Conservation (phyloP, 257 asterid genomes). For the Plantago ovata region DNA sequence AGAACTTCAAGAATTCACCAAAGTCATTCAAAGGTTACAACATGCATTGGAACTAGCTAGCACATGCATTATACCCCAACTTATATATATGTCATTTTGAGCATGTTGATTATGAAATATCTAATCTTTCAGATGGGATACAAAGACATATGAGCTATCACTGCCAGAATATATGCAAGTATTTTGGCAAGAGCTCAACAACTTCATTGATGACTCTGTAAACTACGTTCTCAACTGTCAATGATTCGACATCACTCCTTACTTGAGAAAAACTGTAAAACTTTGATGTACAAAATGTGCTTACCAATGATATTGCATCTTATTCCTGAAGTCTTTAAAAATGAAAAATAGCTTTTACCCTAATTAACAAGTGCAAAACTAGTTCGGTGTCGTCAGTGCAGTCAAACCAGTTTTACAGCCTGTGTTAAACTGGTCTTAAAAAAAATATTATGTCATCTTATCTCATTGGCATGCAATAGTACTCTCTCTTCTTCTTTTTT, state of each 20-base stretch:
- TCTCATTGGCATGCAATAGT: too few species aligned
- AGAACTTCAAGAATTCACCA: constrained; percentile 32
- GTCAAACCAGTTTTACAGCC: too few species aligned
- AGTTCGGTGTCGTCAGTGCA: too few species aligned
- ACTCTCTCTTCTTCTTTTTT: too few species aligned
- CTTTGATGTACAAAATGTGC: neutral
- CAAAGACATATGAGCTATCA: constrained; percentile 10
- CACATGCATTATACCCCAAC: too few species aligned
- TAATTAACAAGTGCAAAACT: neutral
- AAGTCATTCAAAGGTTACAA: constrained; percentile 31
- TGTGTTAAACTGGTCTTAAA: too few species aligned
- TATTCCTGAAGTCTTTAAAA: too few species aligned
- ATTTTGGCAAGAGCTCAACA: constrained; percentile 31
- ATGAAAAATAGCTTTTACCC: too few species aligned
- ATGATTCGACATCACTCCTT: constrained; percentile 12
- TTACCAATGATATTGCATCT: neutral
- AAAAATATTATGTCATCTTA: too few species aligned
- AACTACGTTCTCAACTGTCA: constrained; percentile 31
- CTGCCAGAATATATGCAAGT: constrained; percentile 39
- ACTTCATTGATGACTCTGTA: constrained; percentile 25
- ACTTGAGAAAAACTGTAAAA: constrained; percentile 28
- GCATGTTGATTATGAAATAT: too few species aligned
- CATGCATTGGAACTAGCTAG: too few species aligned
- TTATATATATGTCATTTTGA: too few species aligned
- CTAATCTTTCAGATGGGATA: constrained; percentile 23